A percentile compares a stretch with the other conserved stretches of the same genome.
phyloP scores from a whole-genome alignment of 768 basidiomycete species.

The Pulveroboletus ravenelii region DNA sequence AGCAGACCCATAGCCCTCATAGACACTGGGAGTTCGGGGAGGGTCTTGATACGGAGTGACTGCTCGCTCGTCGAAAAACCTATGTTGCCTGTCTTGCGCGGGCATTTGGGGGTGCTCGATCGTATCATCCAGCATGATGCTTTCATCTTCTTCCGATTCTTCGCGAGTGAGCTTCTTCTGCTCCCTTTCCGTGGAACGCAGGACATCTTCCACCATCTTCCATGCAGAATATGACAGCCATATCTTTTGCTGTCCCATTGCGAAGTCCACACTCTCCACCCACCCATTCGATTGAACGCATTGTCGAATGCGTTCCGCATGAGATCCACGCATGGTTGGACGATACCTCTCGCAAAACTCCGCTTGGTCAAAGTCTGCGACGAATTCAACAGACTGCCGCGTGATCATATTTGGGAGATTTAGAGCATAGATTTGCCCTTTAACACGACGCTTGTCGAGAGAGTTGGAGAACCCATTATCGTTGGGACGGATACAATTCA shows the following conservation, averaged over 20 bases:
- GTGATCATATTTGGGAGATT: conserved; percentile 50
- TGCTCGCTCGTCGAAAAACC: conserved; percentile 30
- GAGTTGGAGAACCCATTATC: conserved; percentile 60
- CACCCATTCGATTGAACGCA: conserved; percentile 50
- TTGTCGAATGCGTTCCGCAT: conserved; percentile 44
- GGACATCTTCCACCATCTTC: conserved; percentile 56
- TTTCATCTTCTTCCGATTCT: conserved; percentile 45
- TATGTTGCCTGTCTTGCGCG: conserved; percentile 28
- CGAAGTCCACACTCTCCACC: conserved; percentile 51
- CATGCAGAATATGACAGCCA: conserved; percentile 55
- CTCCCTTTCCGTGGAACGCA: conserved; percentile 50
- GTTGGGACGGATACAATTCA: conserved; percentile 60
- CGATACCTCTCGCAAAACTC: conserved; percentile 53
- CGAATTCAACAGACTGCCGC: conserved; percentile 46
- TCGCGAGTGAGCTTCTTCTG: conserved; percentile 37
- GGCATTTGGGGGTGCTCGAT: conserved; percentile 37
- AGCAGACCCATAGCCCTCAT: conserved; percentile 21
- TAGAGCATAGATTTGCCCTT: conserved; percentile 49
- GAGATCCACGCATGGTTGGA: conserved; percentile 45
- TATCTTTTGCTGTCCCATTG: conserved; percentile 47
- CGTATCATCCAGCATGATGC: conserved; percentile 36
- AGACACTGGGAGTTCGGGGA: conserved; percentile 27
- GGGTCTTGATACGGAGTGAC: conserved; percentile 28
- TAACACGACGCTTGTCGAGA: conserved; percentile 60
- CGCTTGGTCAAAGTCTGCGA: conserved; percentile 43